Conservation (phyloP, 768 basidiomycete species). For the Mycena metata region DNA sequence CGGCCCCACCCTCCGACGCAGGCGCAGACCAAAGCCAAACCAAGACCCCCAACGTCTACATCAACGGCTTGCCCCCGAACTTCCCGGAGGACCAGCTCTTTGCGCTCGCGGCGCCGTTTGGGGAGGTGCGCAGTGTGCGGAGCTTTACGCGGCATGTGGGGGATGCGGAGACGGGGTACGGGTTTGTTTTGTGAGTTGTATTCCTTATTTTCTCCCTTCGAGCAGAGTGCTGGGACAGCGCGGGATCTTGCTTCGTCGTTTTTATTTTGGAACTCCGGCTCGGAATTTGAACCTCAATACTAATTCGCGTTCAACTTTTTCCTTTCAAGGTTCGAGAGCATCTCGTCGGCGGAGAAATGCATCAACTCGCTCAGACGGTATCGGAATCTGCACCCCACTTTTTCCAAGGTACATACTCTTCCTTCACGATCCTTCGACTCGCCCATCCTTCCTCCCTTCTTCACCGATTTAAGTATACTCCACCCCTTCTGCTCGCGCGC, state of each 20-base stretch:
- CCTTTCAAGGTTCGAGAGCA: slow-evolving; percentile 78
- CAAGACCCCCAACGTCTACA: slow-evolving; percentile 86
- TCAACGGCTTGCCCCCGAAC: slow-evolving; percentile 88
- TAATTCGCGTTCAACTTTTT: too few relatives aligned
- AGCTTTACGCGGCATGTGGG: slow-evolving; percentile 89
- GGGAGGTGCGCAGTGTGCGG: slow-evolving; percentile 80
- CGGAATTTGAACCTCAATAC: too few relatives aligned
- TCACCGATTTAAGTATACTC: neutral
- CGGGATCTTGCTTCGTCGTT: slow-evolving; percentile 5
- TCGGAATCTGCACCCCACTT: slow-evolving; percentile 86
- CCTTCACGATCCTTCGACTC: slow-evolving; percentile 2
- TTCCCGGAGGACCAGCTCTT: slow-evolving; percentile 86
- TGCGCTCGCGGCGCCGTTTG: slow-evolving; percentile 79
- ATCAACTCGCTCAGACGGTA: slow-evolving; percentile 78
- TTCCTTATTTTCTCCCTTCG: slow-evolving; percentile 1
- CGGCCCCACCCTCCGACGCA: too few relatives aligned
- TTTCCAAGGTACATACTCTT: slow-evolving; percentile 76
- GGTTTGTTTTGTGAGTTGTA: slow-evolving; percentile 42
- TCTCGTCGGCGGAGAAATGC: slow-evolving; percentile 81
- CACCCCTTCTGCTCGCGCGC: neutral
- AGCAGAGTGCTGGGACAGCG: too few relatives aligned
- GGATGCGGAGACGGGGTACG: slow-evolving; percentile 70
- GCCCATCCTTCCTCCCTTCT: neutral
- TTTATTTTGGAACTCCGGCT: too few relatives aligned
- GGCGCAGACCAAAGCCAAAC: neutral